These are phyloP conservation scores for Colletotrichum paranaense DNA, from an alignment of 2,329 filamentous ascomycete genomes.

Conservation along the genomic window DNA sequence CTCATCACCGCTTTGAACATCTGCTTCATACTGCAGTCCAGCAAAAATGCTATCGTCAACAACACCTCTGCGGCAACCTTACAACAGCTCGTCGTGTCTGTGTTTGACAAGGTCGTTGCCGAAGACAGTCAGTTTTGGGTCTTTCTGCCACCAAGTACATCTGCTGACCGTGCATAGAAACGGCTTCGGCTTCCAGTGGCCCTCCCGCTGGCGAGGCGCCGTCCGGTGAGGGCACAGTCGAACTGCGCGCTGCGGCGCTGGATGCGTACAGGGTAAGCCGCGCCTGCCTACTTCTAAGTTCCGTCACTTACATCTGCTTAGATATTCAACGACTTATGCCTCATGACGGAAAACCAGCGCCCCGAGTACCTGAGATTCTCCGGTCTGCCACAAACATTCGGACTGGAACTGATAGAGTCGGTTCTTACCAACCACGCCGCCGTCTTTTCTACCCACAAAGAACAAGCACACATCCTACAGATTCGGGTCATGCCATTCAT, in stretches of 20 bases:
- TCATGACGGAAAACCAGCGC: slow-evolving; percentile 85
- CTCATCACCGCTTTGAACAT: slow-evolving; percentile 87
- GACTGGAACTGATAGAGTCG: slow-evolving; percentile 91
- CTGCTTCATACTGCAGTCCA: slow-evolving; percentile 90
- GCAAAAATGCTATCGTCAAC: slow-evolving; percentile 93
- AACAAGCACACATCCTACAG: slow-evolving; percentile 84
- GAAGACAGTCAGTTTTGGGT: slow-evolving; percentile 76
- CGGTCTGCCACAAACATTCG: slow-evolving; percentile 82
- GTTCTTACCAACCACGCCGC: slow-evolving; percentile 86
- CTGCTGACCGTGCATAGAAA: slow-evolving; percentile 48
- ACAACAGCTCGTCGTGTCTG: slow-evolving; percentile 90
- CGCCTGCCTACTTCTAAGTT: not conserved
- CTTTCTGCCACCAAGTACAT: not conserved
- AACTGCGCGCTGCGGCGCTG: slow-evolving; percentile 79
- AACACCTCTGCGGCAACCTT: slow-evolving; percentile 97
- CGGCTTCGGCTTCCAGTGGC: slow-evolving; percentile 56
- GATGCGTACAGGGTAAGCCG: slow-evolving; percentile 80
- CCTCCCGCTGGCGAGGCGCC: slow-evolving; percentile 75
- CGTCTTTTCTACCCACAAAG: slow-evolving; percentile 81
- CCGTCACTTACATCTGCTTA: slow-evolving; percentile 44
- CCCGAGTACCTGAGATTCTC: slow-evolving; percentile 86
- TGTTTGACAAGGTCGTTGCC: slow-evolving; percentile 88
- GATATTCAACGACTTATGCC: slow-evolving; percentile 90
- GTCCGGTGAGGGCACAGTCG: slow-evolving; percentile 71
- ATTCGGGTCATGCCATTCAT: slow-evolving; percentile 85